Evolutionary conservation across 495 filamentous ascomycete genomes (phyloP).

Genomic region (Penicillium argentinense): DNA sequence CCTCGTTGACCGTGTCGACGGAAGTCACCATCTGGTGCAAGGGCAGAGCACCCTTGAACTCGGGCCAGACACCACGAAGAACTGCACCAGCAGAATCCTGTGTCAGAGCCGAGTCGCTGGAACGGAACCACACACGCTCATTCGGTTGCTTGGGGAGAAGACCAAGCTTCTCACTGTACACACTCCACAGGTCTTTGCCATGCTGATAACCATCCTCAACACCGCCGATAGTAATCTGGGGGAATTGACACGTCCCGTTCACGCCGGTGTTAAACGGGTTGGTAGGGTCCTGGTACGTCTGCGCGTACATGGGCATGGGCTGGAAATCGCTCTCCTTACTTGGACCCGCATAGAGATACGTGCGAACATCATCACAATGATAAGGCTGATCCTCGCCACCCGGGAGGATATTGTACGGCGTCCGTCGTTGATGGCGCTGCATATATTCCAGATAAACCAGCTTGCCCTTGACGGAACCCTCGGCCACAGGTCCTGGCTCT

Average conservation of each 20-base stretch:
- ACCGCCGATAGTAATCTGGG: slow-evolving; percentile 45
- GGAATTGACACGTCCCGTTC: slow-evolving; percentile 44
- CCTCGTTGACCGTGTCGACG: slow-evolving; percentile 40
- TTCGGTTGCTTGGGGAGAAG: slow-evolving; percentile 31
- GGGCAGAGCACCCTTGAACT: slow-evolving; percentile 32
- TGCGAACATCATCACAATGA: slow-evolving; percentile 39
- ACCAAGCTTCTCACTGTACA: slow-evolving; percentile 38
- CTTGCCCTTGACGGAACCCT: slow-evolving; percentile 28
- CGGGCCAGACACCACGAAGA: slow-evolving; percentile 40
- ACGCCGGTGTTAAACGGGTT: slow-evolving; percentile 39
- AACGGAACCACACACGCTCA: slow-evolving; percentile 39
- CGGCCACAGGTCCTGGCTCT: slow-evolving; percentile 28
- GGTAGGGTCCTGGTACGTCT: slow-evolving; percentile 38
- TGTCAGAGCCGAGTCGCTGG: slow-evolving; percentile 37
- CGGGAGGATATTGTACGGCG: slow-evolving; percentile 44
- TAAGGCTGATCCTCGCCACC: slow-evolving; percentile 46
- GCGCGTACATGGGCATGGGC: slow-evolving; percentile 39
- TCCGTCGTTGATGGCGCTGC: slow-evolving; percentile 43
- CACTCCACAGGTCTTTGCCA: slow-evolving; percentile 38
- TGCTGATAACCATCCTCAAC: slow-evolving; percentile 44
- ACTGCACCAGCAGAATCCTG: slow-evolving; percentile 42
- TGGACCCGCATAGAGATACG: slow-evolving; percentile 38
- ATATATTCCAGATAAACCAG: slow-evolving; percentile 44
- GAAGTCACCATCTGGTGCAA: slow-evolving; percentile 40
- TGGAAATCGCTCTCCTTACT: slow-evolving; percentile 16